These are phyloP conservation scores for Didymella keratinophila DNA, from an alignment of 2,329 filamentous ascomycete genomes.

Conservation along the genomic window DNA sequence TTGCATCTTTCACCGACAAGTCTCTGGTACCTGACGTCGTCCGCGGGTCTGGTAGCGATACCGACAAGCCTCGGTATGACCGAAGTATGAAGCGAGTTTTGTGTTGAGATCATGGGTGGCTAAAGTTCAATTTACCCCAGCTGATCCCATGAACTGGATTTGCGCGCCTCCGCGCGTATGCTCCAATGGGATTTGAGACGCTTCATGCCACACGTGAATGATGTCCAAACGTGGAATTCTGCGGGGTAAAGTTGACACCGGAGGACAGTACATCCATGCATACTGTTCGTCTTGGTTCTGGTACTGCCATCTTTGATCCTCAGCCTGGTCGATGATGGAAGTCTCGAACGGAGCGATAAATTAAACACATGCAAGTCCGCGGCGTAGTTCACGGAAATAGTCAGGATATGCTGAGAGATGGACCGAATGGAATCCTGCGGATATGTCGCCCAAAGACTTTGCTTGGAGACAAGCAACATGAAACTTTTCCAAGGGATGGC, in stretches of 20 bases:
- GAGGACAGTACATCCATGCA: slow-evolving; percentile 3
- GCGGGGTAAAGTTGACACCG: slow-evolving; percentile 10
- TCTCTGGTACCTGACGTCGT: slow-evolving; percentile 1
- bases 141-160: slow-evolving; percentile 4
- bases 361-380: slow-evolving; percentile 3
- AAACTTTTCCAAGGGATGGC: background rate
- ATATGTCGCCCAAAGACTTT: background rate
- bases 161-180: slow-evolving; percentile 4
- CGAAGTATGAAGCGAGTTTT: background rate
- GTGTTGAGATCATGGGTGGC: slow-evolving; percentile 6
- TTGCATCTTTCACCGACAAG: background rate
- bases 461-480: background rate
- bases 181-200: slow-evolving; percentile 4
- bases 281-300: slow-evolving; percentile 1
- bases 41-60: slow-evolving; percentile 1
- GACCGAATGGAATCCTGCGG: background rate
- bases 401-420: background rate
- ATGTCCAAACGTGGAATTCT: background rate
- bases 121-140: slow-evolving; percentile 16
- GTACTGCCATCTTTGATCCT: background rate
- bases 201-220: slow-evolving; percentile 3
- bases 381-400: slow-evolving; percentile 1
- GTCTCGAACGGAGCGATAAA: slow-evolving; percentile 14
- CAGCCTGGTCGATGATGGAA: background rate
- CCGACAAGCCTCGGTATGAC: slow-evolving; percentile 4